Evolutionary conservation across 2,329 filamentous ascomycete genomes (phyloP).

Genomic region (Tolypocladium sp.): DNA sequence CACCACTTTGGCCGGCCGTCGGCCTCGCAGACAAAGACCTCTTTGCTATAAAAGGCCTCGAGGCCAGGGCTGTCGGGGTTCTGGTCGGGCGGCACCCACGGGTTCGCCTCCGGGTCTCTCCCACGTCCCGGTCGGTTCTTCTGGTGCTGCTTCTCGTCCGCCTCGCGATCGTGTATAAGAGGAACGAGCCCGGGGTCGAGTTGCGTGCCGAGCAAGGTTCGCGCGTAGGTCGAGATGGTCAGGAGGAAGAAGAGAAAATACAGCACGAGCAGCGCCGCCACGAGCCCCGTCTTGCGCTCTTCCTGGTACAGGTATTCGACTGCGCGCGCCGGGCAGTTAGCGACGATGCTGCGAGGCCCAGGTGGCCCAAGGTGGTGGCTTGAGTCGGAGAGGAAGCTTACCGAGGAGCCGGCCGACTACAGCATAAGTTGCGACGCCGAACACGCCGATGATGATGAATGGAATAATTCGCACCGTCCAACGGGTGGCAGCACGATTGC

Average conservation of each 20-base stretch:
- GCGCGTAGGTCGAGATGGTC: conserved; percentile 58
- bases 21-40: conserved; percentile 74
- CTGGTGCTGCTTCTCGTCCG: conserved; percentile 18
- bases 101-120: conserved; percentile 16
- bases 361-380: background rate
- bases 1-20: conserved; percentile 87
- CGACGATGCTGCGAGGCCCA: background rate
- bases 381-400: conserved; percentile 28
- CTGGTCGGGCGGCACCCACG: conserved; percentile 29
- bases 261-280: conserved; percentile 60
- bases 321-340: conserved; percentile 1
- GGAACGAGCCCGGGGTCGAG: conserved; percentile 67
- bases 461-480: conserved; percentile 53
- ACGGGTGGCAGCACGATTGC: conserved; percentile 18
- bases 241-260: conserved; percentile 65
- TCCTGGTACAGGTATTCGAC: conserved; percentile 60
- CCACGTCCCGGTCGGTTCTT: conserved; percentile 7
- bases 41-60: conserved; percentile 70
- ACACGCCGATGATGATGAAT: conserved; percentile 52
- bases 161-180: conserved; percentile 31
- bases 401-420: conserved; percentile 59
- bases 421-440: conserved; percentile 64
- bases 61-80: conserved; percentile 57
- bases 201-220: conserved; percentile 59
- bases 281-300: conserved; percentile 42